phyloP scores from a whole-genome alignment of 2,329 filamentous ascomycete genomes.

The Alternaria gansuensis region DNA sequence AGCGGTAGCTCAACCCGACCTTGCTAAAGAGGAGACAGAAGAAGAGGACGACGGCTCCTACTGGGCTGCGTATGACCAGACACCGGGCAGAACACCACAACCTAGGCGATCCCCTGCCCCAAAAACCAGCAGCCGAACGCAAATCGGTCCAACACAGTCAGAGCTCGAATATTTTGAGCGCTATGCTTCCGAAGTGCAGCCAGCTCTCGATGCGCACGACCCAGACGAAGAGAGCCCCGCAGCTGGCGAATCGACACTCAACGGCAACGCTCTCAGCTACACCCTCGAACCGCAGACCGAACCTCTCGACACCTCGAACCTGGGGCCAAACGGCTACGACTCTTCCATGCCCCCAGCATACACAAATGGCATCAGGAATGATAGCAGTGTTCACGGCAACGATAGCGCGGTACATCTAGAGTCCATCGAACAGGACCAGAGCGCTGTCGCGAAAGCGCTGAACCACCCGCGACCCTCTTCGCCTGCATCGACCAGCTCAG shows the following conservation, averaged over 20 bases:
- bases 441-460: conserved; percentile 39
- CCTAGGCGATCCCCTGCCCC: conserved; percentile 71
- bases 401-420: conserved; percentile 38
- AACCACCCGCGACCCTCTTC: conserved; percentile 51
- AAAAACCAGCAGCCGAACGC: conserved; percentile 47
- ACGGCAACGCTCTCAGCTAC: conserved; percentile 60
- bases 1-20: conserved; percentile 23
- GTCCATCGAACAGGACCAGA: conserved; percentile 31
- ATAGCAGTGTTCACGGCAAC: conserved; percentile 17
- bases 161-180: conserved; percentile 80
- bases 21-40: conserved; percentile 25
- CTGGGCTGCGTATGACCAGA: conserved; percentile 81
- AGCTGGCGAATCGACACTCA: conserved; percentile 61
- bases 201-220: conserved; percentile 81
- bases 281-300: conserved; percentile 57
- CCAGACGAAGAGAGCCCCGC: conserved; percentile 71
- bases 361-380: conserved; percentile 15
- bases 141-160: conserved; percentile 51
- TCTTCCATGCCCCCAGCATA: conserved; percentile 42
- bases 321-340: conserved; percentile 45
- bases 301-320: conserved; percentile 52
- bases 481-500: conserved; percentile 58
- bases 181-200: conserved; percentile 78
- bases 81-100: conserved; percentile 57
- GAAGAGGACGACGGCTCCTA: conserved; percentile 79